Percentiles rank a stretch among this genome's conserved stretches.
Evolutionary conservation across 2,329 filamentous ascomycete species (phyloP).

Genomic region (Trichophyton equinum): DNA sequence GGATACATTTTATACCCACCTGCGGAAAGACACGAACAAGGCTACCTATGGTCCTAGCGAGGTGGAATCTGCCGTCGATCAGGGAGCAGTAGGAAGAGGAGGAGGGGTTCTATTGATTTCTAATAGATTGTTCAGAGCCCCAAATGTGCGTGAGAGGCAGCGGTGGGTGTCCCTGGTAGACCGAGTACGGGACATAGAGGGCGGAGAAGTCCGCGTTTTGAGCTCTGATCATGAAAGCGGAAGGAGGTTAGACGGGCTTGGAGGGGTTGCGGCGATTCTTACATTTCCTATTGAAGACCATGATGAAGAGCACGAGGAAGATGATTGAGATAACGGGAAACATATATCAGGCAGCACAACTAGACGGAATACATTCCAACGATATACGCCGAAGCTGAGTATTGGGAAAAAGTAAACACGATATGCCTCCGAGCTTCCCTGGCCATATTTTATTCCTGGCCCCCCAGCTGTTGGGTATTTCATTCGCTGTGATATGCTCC

Average conservation of each 20-base stretch:
- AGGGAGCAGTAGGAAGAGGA: slow-evolving; percentile 77
- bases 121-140: slow-evolving; percentile 73
- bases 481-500: background rate
- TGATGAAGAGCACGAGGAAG: slow-evolving; percentile 53
- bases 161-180: slow-evolving; percentile 79
- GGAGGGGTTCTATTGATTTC: slow-evolving; percentile 77
- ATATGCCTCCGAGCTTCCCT: background rate
- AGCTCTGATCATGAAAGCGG: slow-evolving; percentile 94
- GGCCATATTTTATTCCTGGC: background rate
- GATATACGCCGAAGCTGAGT: background rate
- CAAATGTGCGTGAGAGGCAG: slow-evolving; percentile 62
- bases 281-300: slow-evolving; percentile 78
- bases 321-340: slow-evolving; percentile 7
- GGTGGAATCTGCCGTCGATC: slow-evolving; percentile 68
- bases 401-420: background rate
- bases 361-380: background rate
- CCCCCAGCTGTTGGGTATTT: too few relatives aligned
- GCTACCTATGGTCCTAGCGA: slow-evolving; percentile 83
- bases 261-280: slow-evolving; percentile 77
- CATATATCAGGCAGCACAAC: background rate
- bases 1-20: slow-evolving; percentile 65
- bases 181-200: slow-evolving; percentile 64
- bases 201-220: slow-evolving; percentile 76
- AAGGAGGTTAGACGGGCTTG: slow-evolving; percentile 66
- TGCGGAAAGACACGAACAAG: slow-evolving; percentile 73